These are phyloP conservation scores for Echites panduratus DNA, from an alignment of 257 asterid species.

Conservation along the genomic window DNA sequence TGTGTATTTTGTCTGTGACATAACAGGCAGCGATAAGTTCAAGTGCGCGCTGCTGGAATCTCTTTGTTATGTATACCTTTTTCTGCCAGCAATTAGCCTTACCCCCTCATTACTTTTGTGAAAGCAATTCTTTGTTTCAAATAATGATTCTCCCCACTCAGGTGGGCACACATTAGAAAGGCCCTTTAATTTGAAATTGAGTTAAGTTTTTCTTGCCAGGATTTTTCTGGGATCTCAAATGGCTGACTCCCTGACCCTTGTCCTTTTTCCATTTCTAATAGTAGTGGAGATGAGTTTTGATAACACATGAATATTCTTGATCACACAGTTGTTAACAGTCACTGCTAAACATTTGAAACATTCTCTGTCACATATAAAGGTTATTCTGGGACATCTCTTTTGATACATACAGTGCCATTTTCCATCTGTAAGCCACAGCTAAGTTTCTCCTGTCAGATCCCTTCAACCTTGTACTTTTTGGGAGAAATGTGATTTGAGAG, in stretches of 20 bases:
- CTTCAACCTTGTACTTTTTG: too few relatives aligned
- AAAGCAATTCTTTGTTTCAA: slow-evolving; percentile 9
- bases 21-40: slow-evolving; percentile 6
- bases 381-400: too few relatives aligned
- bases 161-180: not conserved
- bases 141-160: not conserved
- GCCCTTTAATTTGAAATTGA: slow-evolving; percentile 18
- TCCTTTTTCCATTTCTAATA: too few relatives aligned
- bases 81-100: not conserved
- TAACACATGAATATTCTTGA: not conserved
- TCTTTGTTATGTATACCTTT: not conserved
- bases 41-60: slow-evolving; percentile 11
- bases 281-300: too few relatives aligned
- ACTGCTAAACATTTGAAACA: not conserved
- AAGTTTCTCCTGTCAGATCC: too few relatives aligned
- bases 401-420: too few relatives aligned
- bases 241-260: too few relatives aligned
- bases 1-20: not conserved
- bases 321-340: not conserved
- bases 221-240: not conserved
- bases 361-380: too few relatives aligned
- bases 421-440: too few relatives aligned
- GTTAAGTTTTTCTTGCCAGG: not conserved
- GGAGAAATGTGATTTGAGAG: too few relatives aligned
- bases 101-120: not conserved